These are phyloP conservation scores for Cryptococcus sp. DNA, from an alignment of 1,284 basidiomycete genomes.

Conservation along the genomic window DNA sequence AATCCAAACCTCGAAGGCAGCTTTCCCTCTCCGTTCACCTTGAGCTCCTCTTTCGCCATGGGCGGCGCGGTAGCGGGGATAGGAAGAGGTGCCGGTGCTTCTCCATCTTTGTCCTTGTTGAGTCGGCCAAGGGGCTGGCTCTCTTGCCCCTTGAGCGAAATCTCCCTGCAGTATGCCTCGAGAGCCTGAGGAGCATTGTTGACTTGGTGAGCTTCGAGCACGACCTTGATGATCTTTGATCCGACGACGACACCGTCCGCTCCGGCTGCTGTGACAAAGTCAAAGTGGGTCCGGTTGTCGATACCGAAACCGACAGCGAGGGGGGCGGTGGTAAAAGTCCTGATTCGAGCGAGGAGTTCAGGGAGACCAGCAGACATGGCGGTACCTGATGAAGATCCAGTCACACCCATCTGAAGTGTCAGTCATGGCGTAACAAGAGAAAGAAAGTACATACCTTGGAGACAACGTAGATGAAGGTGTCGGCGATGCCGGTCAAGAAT, in stretches of 20 bases:
- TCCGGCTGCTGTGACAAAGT: conserved; percentile 73
- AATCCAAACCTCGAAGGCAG: conserved; percentile 84
- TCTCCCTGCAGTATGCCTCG: conserved; percentile 66
- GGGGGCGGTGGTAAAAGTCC: conserved; percentile 67
- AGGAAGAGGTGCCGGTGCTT: conserved; percentile 38
- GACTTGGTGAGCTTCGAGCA: conserved; percentile 56
- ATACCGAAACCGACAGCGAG: conserved; percentile 97
- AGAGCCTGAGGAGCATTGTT: conserved; percentile 59
- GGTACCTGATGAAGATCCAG: conserved; percentile 75
- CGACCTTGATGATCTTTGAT: conserved; percentile 72
- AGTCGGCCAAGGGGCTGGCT: conserved; percentile 38
- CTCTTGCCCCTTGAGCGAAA: conserved; percentile 58
- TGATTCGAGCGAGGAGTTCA: conserved; percentile 67
- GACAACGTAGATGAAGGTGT: conserved; percentile 96
- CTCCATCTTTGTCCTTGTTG: conserved; percentile 15
- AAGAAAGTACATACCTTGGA: conserved; percentile 60
- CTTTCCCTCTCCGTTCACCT: conserved; percentile 45
- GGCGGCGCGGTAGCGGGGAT: conserved; percentile 34
- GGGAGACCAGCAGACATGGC: conserved; percentile 71
- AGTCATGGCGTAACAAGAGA: neutral
- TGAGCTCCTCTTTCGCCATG: conserved; percentile 24
- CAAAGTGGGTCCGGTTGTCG: conserved; percentile 85
- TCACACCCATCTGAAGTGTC: conserved; percentile 83
- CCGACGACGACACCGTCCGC: conserved; percentile 95
- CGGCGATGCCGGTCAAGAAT: conserved; percentile 86